phyloP scores from a whole-genome alignment of 495 filamentous ascomycete genomes.

The Aspergillus asperescens region DNA sequence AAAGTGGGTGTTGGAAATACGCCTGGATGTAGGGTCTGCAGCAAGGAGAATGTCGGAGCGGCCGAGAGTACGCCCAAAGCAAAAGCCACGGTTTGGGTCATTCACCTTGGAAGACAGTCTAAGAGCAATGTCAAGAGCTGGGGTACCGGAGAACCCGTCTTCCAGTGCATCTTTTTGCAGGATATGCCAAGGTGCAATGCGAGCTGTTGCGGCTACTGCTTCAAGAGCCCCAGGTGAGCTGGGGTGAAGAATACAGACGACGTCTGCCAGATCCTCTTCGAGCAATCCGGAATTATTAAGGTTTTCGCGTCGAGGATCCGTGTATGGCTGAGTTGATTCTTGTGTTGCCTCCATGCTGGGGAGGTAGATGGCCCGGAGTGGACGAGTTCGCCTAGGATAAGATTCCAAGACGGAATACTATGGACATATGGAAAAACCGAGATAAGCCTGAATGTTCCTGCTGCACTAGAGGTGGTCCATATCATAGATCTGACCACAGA shows the following conservation, averaged over 20 bases:
- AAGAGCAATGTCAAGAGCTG: constrained; percentile 65
- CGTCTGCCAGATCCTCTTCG: constrained; percentile 76
- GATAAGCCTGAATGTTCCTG: neutral
- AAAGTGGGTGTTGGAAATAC: constrained; percentile 86
- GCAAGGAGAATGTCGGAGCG: constrained; percentile 69
- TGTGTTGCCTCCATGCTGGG: constrained; percentile 50
- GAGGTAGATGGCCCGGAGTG: neutral
- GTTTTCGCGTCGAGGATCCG: constrained; percentile 74
- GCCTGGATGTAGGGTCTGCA: constrained; percentile 46
- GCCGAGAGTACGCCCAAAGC: constrained; percentile 71
- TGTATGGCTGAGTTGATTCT: constrained; percentile 71
- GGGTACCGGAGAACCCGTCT: constrained; percentile 38
- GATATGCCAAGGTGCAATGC: constrained; percentile 51
- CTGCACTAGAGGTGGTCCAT: constrained; percentile 15
- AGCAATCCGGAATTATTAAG: constrained; percentile 70
- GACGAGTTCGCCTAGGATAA: neutral
- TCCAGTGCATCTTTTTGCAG: constrained; percentile 42
- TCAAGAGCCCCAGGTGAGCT: constrained; percentile 63
- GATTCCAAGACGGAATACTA: neutral
- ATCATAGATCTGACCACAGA: constrained; percentile 10
- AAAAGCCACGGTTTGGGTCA: constrained; percentile 62
- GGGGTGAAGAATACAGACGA: constrained; percentile 84
- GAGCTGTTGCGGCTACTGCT: constrained; percentile 51
- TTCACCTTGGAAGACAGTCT: constrained; percentile 68
- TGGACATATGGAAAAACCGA: constrained; percentile 1